Percentiles rank a stretch among this genome's conserved stretches.
Evolutionary conservation across 768 basidiomycete species (phyloP).

Genomic region (Tulasnella sp.): DNA sequence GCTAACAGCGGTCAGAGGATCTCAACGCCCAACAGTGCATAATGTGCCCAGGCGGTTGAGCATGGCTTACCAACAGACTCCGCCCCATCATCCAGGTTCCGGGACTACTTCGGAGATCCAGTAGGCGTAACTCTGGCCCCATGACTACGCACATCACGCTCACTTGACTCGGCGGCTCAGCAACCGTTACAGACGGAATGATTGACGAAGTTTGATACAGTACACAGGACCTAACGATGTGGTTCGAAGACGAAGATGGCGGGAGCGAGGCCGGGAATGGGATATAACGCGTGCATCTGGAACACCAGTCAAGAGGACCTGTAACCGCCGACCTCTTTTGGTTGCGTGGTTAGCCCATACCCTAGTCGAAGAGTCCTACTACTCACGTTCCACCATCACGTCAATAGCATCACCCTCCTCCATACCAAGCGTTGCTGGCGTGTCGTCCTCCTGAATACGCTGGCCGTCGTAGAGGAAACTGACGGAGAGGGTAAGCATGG

Average conservation of each 20-base stretch:
- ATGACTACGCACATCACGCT: neutral
- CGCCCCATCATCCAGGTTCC: neutral
- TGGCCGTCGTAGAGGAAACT: conserved; percentile 90
- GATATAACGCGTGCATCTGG: neutral
- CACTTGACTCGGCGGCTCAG: neutral
- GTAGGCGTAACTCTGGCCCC: neutral
- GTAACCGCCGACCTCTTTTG: neutral
- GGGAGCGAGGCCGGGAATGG: neutral
- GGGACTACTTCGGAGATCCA: neutral
- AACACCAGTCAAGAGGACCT: neutral
- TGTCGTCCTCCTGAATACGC: conserved; percentile 85
- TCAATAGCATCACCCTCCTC: conserved; percentile 86
- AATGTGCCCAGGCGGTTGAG: neutral
- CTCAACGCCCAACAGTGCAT: neutral
- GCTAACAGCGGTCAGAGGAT: neutral
- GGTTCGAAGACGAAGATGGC: neutral
- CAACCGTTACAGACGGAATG: neutral
- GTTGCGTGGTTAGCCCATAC: neutral
- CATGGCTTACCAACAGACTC: neutral
- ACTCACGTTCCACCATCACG: conserved; percentile 89
- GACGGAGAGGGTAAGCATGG: neutral
- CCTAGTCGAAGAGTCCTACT: neutral
- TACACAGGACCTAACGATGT: neutral
- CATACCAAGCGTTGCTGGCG: conserved; percentile 79
- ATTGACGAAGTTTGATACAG: neutral